Conservation (phyloP, 495 filamentous ascomycete genomes). For the Gamarada debralockiae region DNA sequence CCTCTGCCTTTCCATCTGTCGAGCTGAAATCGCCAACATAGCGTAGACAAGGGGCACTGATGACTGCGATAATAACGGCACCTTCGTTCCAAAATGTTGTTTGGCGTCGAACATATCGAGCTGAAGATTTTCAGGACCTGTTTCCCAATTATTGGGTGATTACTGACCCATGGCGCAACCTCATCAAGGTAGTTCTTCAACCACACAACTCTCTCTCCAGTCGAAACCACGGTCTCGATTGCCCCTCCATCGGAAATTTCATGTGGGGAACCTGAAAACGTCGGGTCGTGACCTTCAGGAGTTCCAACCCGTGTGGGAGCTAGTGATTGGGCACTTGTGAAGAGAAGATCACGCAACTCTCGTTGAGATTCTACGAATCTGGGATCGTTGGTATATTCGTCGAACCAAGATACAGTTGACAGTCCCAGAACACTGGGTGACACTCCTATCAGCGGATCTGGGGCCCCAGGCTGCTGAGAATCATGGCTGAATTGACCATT, state of each 20-base stretch:
- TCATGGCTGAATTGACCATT: too few relatives aligned
- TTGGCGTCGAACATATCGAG: constrained; percentile 46
- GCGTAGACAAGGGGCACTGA: constrained; percentile 36
- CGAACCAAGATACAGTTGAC: too few relatives aligned
- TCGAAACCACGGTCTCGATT: too few relatives aligned
- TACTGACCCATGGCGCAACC: constrained; percentile 35
- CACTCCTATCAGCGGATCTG: too few relatives aligned
- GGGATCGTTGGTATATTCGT: constrained; percentile 13
- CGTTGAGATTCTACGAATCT: constrained; percentile 13
- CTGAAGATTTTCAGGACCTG: background rate
- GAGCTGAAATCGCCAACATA: constrained; percentile 40
- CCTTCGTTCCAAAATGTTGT: constrained; percentile 38
- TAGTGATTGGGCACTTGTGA: constrained; percentile 19
- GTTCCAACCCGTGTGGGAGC: constrained; percentile 8
- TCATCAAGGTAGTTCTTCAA: constrained; percentile 42
- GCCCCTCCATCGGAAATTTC: background rate
- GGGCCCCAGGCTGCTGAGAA: too few relatives aligned
- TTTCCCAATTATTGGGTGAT: background rate
- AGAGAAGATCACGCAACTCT: constrained; percentile 18
- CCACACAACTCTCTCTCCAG: constrained; percentile 21
- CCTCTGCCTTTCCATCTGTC: constrained; percentile 39
- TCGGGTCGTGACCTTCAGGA: background rate
- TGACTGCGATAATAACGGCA: constrained; percentile 36
- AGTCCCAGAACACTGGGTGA: too few relatives aligned
- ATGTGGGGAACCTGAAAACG: background rate